Evolutionary conservation across 1,139 yeast genomes (phyloP), one percentile per base, ranked within the genome.

Genomic region (Candida frijolesensis): DNA sequence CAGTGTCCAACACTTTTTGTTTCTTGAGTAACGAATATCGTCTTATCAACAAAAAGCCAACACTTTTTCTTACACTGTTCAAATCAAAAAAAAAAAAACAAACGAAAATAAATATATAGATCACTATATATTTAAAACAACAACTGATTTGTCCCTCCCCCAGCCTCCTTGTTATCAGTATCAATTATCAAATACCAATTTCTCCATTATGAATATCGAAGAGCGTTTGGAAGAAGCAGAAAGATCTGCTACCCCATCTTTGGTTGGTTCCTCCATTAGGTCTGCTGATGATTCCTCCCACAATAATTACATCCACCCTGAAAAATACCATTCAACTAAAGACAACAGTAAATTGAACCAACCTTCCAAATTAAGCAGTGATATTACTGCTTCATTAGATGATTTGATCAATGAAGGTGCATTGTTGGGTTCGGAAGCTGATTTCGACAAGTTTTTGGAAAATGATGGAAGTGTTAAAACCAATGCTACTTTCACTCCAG

Each of bases 351-450:
- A 45, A 35, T 33, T 39, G 27, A 41, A 51, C 29, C 16, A 12
- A 10, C 22, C n/a, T 14, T 39, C 50, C 35, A 57, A 57, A 33
- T 56, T 60, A 56, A 64, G 59, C 51, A 53, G 58, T 29, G 59
- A 68, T 27, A 62, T 76, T 32, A 64, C 78, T 43, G 79, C 82
- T 29, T 74, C 83, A 0, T 74, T 83, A 56, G 85, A 78, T 54
- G 85, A 83, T 43, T 72, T 83, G 59, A 79, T 76, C 52, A 78
- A 67, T 43, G 87, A 83, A 59, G 88, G 89, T 19, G 87, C 87
- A 0, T 68, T 84, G 48, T 60, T 82, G 56, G 81, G 82, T 9
- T 81, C 82, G 19, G 87, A 82, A 51, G 84, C 77, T 55, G 79
- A 76, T 56, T 76, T 83, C 57, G 84, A 78, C 22, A 67, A 69